These are phyloP conservation scores for Serendipita sp. DNA, from an alignment of 768 basidiomycete species.

Conservation along the genomic window DNA sequence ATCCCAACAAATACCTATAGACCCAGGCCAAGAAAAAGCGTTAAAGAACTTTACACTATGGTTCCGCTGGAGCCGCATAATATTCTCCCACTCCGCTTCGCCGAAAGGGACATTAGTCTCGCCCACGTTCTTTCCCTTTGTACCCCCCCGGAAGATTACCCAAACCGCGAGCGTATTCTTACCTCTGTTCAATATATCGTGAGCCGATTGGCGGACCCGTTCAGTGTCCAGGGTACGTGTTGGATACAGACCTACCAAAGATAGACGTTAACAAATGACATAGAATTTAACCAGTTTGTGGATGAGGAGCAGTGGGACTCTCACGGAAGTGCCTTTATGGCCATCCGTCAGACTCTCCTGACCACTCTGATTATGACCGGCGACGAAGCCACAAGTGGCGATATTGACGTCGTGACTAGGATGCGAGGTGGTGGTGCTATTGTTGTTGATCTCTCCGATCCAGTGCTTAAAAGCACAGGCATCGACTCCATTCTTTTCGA, in stretches of 20 bases:
- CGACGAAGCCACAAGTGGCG: not conserved
- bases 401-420: not conserved
- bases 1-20: not conserved
- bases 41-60: not conserved
- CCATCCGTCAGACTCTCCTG: conserved; percentile 1
- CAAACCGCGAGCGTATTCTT: not conserved
- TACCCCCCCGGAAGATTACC: not conserved
- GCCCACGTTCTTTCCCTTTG: conserved; percentile 1
- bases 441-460: not conserved
- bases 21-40: not conserved
- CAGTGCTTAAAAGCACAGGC: not conserved
- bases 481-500: not conserved
- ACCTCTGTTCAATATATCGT: conserved; percentile 2
- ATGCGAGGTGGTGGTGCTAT: not conserved
- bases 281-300: conserved; percentile 1
- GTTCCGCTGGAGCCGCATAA: not conserved
- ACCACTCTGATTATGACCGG: not conserved
- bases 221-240: not conserved
- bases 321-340: conserved; percentile 2
- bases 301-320: conserved; percentile 4
- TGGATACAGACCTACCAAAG: too few species aligned
- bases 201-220: not conserved
- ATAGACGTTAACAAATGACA: not conserved
- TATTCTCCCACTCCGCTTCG: not conserved
- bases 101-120: not conserved